These are phyloP conservation scores for Gomphus bonarii DNA, from an alignment of 1,284 basidiomycete species.

Conservation along the genomic window DNA sequence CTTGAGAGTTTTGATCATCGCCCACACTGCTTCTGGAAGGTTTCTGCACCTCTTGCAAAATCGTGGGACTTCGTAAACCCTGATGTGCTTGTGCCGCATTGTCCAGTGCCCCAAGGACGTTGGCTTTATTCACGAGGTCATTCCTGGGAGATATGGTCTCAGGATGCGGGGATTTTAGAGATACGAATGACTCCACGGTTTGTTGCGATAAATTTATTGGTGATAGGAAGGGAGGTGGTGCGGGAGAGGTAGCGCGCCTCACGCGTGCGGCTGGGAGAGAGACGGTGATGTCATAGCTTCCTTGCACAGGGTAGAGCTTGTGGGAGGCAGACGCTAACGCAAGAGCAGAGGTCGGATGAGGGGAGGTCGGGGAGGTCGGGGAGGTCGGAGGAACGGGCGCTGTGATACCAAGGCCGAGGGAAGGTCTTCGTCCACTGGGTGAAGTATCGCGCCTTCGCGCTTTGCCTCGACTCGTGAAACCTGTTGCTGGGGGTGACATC, in stretches of 20 bases:
- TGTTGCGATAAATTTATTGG: background rate
- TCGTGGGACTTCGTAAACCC: background rate
- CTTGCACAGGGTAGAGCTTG: slow-evolving; percentile 22
- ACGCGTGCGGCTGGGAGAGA: slow-evolving; percentile 18
- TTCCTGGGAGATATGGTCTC: slow-evolving; percentile 33
- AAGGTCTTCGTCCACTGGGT: slow-evolving; percentile 14
- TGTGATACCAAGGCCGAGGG: slow-evolving; percentile 24
- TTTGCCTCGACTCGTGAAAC: background rate
- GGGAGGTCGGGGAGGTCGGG: slow-evolving; percentile 24
- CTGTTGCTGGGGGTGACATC: background rate
- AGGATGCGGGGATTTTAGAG: slow-evolving; percentile 30
- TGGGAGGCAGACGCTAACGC: slow-evolving; percentile 35
- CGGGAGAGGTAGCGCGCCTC: slow-evolving; percentile 22
- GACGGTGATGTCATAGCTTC: slow-evolving; percentile 17
- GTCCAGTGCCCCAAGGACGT: slow-evolving; percentile 23
- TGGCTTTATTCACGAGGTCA: slow-evolving; percentile 33
- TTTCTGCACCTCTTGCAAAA: background rate
- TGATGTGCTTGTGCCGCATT: background rate
- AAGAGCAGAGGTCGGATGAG: slow-evolving; percentile 36
- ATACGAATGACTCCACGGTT: slow-evolving; percentile 16
- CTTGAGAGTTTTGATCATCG: background rate
- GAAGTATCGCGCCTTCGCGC: background rate
- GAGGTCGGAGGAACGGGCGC: slow-evolving; percentile 14
- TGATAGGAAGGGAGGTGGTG: slow-evolving; percentile 17
- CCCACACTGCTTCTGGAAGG: background rate